Base-by-base conservation (phyloP, 1,284 basidiomycete species). In the Marasmius sp. region DNA sequence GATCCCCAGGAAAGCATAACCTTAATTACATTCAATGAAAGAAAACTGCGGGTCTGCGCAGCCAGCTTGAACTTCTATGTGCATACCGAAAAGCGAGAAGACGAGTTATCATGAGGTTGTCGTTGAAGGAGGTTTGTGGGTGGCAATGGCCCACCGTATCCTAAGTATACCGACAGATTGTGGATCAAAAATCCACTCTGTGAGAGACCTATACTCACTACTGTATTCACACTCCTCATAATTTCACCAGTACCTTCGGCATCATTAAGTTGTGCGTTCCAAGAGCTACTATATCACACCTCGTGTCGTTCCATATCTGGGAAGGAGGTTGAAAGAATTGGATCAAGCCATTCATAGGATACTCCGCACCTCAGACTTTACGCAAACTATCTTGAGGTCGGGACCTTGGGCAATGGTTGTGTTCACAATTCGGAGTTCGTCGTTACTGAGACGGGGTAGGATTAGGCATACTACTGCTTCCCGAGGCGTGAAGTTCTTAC, bases 401-500 rank as follows among this genome's bases (percentile, higher is more conserved):
- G 39, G 22, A 37, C 22, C 59, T 14, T 58, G 43, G 7, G 50
- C 20, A 39, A 58, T 50, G 39, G 48, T 58, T 18, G 62, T 63
- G 18, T 58, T 63, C 16, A 63, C 52, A 2, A 63, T 60, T 36
- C 51, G 39, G 7, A 63, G 7, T 12, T 54, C 36, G 43, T 63
- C 62, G 1, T 59, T 56, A 2, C 62, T 63, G 34, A 22, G 14
- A 33, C 45, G 41, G 41, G 41, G 12, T 43, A 55, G 52, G 9
- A 18, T 27, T 11, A 33, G 8, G 8, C 27, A 7, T 0, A n/a
- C 11, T 43, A 8, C 11, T 12, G 18, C 34, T 0, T 33, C 10
- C 11, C 14, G 51, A 41, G n/a, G 27, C 9, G 20, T 38, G 8
- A 18, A 1, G n/a, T n/a, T 63, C 77, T 63, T 60, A 80, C 79